Evolutionary conservation across 176 grass and related monocot species (phyloP).

Genomic region (Aegilops bicornis): DNA sequence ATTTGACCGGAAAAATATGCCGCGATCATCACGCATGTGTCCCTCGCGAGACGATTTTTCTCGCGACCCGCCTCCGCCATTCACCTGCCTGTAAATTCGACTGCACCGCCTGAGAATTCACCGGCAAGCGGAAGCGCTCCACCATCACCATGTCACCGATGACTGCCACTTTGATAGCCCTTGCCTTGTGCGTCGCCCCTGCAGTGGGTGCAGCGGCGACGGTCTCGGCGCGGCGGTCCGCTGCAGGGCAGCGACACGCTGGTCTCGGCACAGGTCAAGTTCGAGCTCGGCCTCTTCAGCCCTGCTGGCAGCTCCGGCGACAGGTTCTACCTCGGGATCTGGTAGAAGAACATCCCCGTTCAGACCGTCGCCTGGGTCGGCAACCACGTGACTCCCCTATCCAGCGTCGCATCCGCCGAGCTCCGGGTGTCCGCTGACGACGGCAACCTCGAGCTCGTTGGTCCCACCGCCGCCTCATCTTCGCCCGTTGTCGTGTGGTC

Average conservation of each 20-base stretch:
- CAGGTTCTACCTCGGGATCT: slow-evolving; percentile 39
- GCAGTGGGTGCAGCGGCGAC: neutral
- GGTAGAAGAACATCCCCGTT: slow-evolving; percentile 37
- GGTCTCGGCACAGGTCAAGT: slow-evolving; percentile 38
- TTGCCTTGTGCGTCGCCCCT: neutral
- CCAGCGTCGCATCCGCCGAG: neutral
- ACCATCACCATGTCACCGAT: neutral
- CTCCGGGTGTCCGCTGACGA: slow-evolving; percentile 8
- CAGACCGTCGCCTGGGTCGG: slow-evolving; percentile 34
- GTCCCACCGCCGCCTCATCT: neutral
- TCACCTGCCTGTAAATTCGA: neutral
- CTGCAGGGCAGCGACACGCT: slow-evolving; percentile 35
- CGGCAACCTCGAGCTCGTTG: slow-evolving; percentile 28
- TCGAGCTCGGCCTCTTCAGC: slow-evolving; percentile 44
- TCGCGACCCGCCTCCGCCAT: no score
- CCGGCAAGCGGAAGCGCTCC: no score
- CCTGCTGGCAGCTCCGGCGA: slow-evolving; percentile 4
- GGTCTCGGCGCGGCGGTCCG: neutral
- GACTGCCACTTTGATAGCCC: neutral
- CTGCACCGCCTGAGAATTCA: neutral
- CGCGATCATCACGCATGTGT: neutral
- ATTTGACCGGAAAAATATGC: no score
- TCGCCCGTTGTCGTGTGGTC: neutral
- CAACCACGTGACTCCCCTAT: slow-evolving; percentile 23
- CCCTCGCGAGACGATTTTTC: neutral